Conservation (phyloP, 495 filamentous ascomycete genomes). For the Tirmania nivea region DNA sequence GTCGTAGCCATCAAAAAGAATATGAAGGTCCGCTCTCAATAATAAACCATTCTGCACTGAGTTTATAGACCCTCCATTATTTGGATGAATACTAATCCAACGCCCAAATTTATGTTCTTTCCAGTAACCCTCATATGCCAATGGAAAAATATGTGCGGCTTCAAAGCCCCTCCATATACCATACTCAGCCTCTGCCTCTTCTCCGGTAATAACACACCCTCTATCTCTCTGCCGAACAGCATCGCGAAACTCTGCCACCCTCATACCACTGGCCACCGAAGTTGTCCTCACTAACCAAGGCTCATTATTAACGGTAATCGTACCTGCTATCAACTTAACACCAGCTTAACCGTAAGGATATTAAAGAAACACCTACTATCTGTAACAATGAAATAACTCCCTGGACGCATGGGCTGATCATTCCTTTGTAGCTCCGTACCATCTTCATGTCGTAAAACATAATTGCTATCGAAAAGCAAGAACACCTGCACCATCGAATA, state of each 20-base stretch:
- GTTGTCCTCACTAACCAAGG: conserved; percentile 1
- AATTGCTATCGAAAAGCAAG: conserved; percentile 10
- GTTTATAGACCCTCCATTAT: conserved; percentile 4
- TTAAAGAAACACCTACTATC: too few species aligned
- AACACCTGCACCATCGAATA: conserved; percentile 21
- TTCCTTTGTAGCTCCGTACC: conserved; percentile 14
- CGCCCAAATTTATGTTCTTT: neutral
- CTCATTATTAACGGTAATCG: neutral
- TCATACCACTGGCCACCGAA: neutral
- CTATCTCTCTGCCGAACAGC: conserved; percentile 3
- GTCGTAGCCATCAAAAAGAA: conserved; percentile 7
- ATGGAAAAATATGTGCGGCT: conserved; percentile 5
- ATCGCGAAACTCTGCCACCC: neutral
- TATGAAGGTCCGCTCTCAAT: conserved; percentile 2
- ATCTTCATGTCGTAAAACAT: conserved; percentile 13
- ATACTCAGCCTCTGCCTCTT: neutral
- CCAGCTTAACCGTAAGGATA: too few species aligned
- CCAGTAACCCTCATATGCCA: neutral
- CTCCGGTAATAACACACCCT: conserved; percentile 4
- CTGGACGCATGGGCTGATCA: too few species aligned
- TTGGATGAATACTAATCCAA: neutral
- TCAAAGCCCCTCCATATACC: conserved; percentile 3
- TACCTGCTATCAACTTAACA: neutral
- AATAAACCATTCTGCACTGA: conserved; percentile 10
- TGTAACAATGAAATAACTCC: too few species aligned